phyloP scores from a whole-genome alignment of 106 monocot species.

The Allium cepa region DNA sequence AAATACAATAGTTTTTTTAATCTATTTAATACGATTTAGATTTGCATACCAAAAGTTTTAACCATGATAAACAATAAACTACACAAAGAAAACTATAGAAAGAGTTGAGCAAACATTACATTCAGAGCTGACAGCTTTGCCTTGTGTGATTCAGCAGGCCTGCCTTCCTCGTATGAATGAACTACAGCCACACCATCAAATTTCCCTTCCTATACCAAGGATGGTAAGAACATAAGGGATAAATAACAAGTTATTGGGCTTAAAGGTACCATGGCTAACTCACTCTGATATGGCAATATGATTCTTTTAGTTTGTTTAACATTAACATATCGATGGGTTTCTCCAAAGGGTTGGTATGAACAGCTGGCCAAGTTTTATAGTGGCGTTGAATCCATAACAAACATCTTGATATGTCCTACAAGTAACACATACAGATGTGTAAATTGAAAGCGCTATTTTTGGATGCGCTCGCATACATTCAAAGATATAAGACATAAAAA shows the following conservation, averaged over 20 bases:
- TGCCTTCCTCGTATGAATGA: constrained; percentile 75
- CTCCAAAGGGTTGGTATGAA: constrained; percentile 55
- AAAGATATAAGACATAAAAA: too few relatives aligned
- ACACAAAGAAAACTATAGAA: too few relatives aligned
- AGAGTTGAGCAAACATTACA: constrained; percentile 23
- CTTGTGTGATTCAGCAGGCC: constrained; percentile 66
- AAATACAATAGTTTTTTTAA: too few relatives aligned
- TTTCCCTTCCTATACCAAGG: constrained; percentile 59
- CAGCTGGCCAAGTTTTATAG: constrained; percentile 71
- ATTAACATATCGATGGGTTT: constrained; percentile 86
- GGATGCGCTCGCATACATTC: too few relatives aligned
- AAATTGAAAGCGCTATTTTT: too few relatives aligned
- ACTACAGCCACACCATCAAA: constrained; percentile 74
- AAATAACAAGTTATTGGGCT: background rate
- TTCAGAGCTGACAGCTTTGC: constrained; percentile 73
- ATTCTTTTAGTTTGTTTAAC: constrained; percentile 88
- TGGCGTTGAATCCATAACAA: constrained; percentile 79
- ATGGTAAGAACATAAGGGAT: constrained; percentile 3
- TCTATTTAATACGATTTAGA: too few relatives aligned
- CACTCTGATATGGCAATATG: constrained; percentile 77
- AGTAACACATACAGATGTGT: background rate
- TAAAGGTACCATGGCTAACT: constrained; percentile 11
- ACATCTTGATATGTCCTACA: constrained; percentile 90
- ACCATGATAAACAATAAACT: too few relatives aligned
- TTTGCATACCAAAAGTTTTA: too few relatives aligned